These are phyloP conservation scores for Ascochyta koolunga DNA, from an alignment of 2,329 filamentous ascomycete genomes.

Conservation along the genomic window DNA sequence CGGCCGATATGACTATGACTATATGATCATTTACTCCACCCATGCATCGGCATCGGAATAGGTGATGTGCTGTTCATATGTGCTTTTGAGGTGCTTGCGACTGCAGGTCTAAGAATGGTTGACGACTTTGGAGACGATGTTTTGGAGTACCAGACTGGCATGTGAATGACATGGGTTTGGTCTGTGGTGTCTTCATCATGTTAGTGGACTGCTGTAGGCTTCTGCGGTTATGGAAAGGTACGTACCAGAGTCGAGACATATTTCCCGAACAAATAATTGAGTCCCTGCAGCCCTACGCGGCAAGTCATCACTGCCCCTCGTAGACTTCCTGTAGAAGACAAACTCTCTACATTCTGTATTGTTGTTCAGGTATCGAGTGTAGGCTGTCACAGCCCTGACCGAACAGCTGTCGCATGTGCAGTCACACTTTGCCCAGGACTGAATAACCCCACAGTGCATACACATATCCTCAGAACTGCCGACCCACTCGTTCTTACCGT, in stretches of 20 bases:
- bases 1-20: constrained; percentile 12
- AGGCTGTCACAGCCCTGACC: constrained; percentile 32
- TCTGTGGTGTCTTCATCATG: constrained; percentile 10
- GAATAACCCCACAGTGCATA: constrained; percentile 44
- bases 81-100: background rate
- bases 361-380: constrained; percentile 42
- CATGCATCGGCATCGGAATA: background rate
- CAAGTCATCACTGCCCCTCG: background rate
- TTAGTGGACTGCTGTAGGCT: constrained; percentile 3
- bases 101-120: background rate
- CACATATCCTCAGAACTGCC: constrained; percentile 36
- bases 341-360: constrained; percentile 27
- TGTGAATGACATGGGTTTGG: constrained; percentile 15
- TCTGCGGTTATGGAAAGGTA: background rate
- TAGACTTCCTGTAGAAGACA: constrained; percentile 32
- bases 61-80: background rate
- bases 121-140: background rate
- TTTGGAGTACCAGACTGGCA: constrained; percentile 27
- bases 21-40: background rate
- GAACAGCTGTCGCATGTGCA: constrained; percentile 43
- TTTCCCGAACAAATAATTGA: constrained; percentile 35
- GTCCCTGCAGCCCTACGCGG: constrained; percentile 3
- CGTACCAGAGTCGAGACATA: constrained; percentile 16
- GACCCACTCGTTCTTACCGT: constrained; percentile 39
- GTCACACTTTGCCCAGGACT: constrained; percentile 32